Evolutionary conservation across 192 early-diverging fungal species (phyloP).

Genomic region (Linnemannia elongata): DNA sequence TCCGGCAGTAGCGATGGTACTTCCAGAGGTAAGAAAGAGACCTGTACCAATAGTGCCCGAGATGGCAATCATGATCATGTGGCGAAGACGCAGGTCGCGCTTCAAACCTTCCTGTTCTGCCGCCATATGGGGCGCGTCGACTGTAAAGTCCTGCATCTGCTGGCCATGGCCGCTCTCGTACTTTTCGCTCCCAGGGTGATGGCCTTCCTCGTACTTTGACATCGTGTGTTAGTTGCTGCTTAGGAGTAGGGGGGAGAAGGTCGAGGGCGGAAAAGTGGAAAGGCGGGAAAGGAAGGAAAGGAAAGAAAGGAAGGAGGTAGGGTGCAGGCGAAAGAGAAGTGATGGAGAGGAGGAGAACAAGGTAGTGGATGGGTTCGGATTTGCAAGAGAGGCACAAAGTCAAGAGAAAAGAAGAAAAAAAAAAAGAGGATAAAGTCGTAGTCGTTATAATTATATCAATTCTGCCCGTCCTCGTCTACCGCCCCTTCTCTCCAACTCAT

Average conservation of each 20-base stretch:
- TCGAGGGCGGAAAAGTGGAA: neutral
- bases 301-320: neutral
- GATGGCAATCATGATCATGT: constrained; percentile 79
- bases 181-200: neutral
- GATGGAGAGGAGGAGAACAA: neutral
- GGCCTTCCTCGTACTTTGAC: constrained; percentile 17
- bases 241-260: neutral
- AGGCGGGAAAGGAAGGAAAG: neutral
- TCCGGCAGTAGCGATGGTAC: constrained; percentile 77
- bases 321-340: neutral
- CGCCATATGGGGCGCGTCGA: neutral
- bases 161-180: neutral
- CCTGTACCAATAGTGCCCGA: constrained; percentile 83
- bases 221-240: neutral
- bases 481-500: too few species aligned
- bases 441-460: neutral
- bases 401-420: neutral
- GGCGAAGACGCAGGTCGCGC: constrained; percentile 67
- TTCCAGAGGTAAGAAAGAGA: constrained; percentile 81
- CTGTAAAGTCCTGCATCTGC: neutral
- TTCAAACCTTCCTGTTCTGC: constrained; percentile 52
- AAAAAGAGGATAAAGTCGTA: neutral
- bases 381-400: constrained; percentile 16
- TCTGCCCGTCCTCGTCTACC: neutral
- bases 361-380: neutral